Evolutionary conservation across 805 yeast species (phyloP), one percentile per base, ranked within the genome.

Genomic region (Metschnikowia lachancei): DNA sequence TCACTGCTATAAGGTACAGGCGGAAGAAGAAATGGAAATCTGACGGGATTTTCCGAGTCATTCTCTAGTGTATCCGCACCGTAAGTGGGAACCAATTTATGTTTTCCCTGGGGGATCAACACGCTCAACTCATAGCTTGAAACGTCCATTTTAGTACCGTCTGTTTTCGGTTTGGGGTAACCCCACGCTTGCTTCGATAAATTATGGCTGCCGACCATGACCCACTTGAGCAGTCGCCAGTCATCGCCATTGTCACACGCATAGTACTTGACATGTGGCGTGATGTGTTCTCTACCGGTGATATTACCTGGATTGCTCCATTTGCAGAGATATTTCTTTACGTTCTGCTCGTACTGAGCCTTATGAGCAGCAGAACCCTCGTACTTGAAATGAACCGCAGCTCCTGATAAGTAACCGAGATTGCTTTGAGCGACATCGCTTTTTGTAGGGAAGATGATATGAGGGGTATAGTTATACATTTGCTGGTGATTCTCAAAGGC

Each of bases 131-230:
- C 76, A 49, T 64, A 71, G 51, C 75, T 71, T 3, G 67, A 49
- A 1, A 71, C 60, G 8, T 60, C 58, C 47, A 61, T 69, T 16
- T 49, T 47, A 3, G 33, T 29, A 3, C 66, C 41, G 20, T 39
- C 28, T n/a, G 42, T 33, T 11, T 49, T 52, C 45, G 57, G 48
- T 29, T 45, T 35, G 38, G 58, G 66, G 4, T 59, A 65, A 0
- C 96, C 96, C 96, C 96, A 88, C 1, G 95, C 96, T 49, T 80
- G 85, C 45, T 78, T 78, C 28, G 91, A 83, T 34, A 87, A 57
- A 58, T 88, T 88, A 28, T 88, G 85, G 39, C 90, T 83, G 0
- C 94, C 85, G 59, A 85, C 70, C 33, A 85, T 61, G 16, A 82
- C 75, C 95, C 95, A 88, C 41, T 78, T 75, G 4, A 85, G 59